These are phyloP conservation scores for Aureobasidium vineae DNA, from an alignment of 2,329 filamentous ascomycete genomes.

Conservation along the genomic window DNA sequence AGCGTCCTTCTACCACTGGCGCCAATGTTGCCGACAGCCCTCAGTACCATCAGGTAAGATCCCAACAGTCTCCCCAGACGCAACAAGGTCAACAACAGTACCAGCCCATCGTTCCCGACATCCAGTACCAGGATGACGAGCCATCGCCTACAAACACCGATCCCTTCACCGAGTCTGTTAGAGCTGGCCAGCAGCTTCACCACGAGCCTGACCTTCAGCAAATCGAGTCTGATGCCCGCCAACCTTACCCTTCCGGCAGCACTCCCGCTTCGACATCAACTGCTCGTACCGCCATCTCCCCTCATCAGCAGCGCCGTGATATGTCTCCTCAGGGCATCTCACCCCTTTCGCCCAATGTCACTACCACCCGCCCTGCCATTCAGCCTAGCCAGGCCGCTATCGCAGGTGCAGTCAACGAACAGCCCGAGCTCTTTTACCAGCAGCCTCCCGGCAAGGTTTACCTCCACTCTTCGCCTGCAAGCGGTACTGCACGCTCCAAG, in stretches of 20 bases:
- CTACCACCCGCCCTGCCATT: background rate
- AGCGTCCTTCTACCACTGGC: constrained; percentile 41
- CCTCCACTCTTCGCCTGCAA: constrained; percentile 35
- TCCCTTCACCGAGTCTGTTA: constrained; percentile 57
- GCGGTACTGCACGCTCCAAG: background rate
- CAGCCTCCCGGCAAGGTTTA: constrained; percentile 42
- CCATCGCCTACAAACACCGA: constrained; percentile 59
- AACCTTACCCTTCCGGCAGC: constrained; percentile 33
- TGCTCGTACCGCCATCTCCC: constrained; percentile 33
- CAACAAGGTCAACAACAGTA: constrained; percentile 8
- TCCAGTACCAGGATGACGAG: constrained; percentile 47
- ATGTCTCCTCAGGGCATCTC: constrained; percentile 17
- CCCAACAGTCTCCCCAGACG: constrained; percentile 17
- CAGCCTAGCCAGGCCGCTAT: constrained; percentile 8
- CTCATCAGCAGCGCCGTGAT: constrained; percentile 14
- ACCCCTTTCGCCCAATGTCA: background rate
- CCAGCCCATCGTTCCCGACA: constrained; percentile 15
- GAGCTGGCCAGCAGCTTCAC: constrained; percentile 38
- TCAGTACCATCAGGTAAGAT: constrained; percentile 1
- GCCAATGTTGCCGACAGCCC: constrained; percentile 33
- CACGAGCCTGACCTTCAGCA: constrained; percentile 42
- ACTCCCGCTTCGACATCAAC: constrained; percentile 29
- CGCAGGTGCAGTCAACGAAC: constrained; percentile 4
- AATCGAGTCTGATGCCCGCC: constrained; percentile 36
- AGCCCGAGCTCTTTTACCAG: constrained; percentile 45